Conservation (phyloP, 257 asterid species). For the Primulina huaijiensis region DNA sequence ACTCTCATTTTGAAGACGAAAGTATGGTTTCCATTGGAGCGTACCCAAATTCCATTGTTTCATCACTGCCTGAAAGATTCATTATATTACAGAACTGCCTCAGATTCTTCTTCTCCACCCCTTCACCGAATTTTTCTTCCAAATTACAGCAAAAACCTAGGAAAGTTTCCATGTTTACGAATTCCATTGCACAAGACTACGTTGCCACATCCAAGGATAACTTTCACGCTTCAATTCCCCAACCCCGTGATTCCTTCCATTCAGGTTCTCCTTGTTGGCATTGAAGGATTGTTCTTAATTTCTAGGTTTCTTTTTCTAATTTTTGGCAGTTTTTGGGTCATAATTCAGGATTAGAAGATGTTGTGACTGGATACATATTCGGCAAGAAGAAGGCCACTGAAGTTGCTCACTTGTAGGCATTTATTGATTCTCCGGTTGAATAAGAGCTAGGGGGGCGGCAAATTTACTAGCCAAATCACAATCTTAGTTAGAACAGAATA, state of each 20-base stretch:
- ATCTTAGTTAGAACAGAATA: no score
- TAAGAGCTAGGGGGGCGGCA: background rate
- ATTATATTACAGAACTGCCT: conserved; percentile 17
- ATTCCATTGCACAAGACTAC: conserved; percentile 21
- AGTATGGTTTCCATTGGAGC: conserved; percentile 33
- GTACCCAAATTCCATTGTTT: conserved; percentile 22
- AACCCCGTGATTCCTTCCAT: conserved; percentile 26
- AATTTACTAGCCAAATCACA: background rate
- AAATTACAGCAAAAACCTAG: conserved; percentile 20
- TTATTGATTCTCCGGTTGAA: background rate
- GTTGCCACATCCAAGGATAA: conserved; percentile 22
- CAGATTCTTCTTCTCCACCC: conserved; percentile 26
- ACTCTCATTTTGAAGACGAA: no score
- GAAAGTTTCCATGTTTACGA: conserved; percentile 26
- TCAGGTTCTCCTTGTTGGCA: conserved; percentile 30
- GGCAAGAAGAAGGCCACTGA: conserved; percentile 83
- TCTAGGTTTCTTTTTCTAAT: background rate
- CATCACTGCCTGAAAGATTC: conserved; percentile 24
- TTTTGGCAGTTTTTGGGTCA: background rate
- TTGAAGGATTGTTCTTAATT: background rate
- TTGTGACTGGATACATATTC: conserved; percentile 59
- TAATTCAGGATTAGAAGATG: conserved; percentile 57
- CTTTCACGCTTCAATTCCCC: conserved; percentile 25
- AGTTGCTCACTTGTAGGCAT: conserved; percentile 88
- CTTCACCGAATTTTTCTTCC: conserved; percentile 15